Conservation (phyloP, 495 filamentous ascomycete genomes). For the Letharia lupina region DNA sequence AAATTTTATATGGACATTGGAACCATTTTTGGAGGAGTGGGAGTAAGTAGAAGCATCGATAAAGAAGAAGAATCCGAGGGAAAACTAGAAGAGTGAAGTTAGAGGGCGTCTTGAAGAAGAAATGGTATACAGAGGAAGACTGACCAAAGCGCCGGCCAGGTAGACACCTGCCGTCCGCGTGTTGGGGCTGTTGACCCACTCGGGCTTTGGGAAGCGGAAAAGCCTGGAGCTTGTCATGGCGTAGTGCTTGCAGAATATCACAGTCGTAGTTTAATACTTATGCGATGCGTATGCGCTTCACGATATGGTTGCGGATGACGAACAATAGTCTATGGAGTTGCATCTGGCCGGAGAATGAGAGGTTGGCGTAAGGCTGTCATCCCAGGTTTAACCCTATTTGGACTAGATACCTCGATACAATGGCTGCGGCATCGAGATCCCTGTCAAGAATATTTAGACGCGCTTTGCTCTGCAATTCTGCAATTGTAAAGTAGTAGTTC, state of each 20-base stretch:
- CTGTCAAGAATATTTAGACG: conserved; percentile 6
- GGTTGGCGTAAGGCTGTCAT: not conserved
- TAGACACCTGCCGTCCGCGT: conserved; percentile 81
- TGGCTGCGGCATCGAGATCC: conserved; percentile 7
- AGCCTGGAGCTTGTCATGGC: conserved; percentile 56
- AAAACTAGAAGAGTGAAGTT: conserved; percentile 55
- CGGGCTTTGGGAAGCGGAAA: conserved; percentile 70
- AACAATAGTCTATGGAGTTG: not conserved
- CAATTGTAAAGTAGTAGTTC: not conserved
- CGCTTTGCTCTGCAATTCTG: not conserved
- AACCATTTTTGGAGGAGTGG: conserved; percentile 65
- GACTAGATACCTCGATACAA: too few relatives aligned
- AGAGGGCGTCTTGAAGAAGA: not conserved
- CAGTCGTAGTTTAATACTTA: not conserved
- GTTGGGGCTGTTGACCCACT: conserved; percentile 84
- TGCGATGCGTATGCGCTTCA: not conserved
- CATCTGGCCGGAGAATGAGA: not conserved
- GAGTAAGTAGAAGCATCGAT: conserved; percentile 88
- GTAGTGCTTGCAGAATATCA: not conserved
- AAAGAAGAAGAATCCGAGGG: conserved; percentile 92
- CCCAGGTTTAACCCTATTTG: not conserved
- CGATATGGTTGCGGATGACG: not conserved
- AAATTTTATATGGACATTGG: conserved; percentile 82
- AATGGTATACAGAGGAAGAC: conserved; percentile 25
- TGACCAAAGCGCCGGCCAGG: conserved; percentile 74